Conservation (phyloP, 108 stramenopile species). For the Cyclotella cryptica region DNA sequence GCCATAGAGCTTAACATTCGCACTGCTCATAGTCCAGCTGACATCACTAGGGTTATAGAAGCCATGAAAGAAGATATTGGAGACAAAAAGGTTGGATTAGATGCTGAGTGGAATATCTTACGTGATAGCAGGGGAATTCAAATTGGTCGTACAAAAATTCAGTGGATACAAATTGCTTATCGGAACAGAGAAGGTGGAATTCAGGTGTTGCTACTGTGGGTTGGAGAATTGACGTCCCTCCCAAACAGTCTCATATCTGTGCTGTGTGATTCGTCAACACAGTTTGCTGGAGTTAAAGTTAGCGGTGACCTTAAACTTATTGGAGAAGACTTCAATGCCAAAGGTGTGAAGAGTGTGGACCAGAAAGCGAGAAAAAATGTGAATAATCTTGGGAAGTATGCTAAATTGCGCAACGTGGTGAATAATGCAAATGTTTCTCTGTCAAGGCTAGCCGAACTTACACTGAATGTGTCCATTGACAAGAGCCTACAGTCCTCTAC, state of each 20-base stretch:
- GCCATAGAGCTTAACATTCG: too few species aligned
- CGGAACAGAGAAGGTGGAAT: background rate
- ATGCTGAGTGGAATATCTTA: conserved; percentile 20
- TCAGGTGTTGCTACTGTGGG: background rate
- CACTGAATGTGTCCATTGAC: background rate
- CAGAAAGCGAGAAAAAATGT: conserved; percentile 11
- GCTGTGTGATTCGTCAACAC: background rate
- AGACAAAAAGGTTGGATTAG: conserved; percentile 29
- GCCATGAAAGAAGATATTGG: conserved; percentile 21
- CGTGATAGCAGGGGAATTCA: background rate
- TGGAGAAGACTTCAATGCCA: conserved; percentile 37
- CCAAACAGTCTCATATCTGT: conserved; percentile 19
- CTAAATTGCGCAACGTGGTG: background rate
- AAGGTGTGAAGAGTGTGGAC: background rate
- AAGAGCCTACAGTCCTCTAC: conserved; percentile 8
- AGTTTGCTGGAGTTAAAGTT: conserved; percentile 34
- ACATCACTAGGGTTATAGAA: conserved; percentile 8
- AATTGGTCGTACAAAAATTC: background rate
- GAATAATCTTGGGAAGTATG: conserved; percentile 12
- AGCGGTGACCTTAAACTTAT: conserved; percentile 40
- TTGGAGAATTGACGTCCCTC: background rate
- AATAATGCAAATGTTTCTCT: background rate
- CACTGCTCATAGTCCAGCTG: background rate
- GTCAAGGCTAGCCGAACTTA: background rate
- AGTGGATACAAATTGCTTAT: conserved; percentile 18